A percentile compares a stretch with the other conserved stretches of the same genome.
phyloP scores from a whole-genome alignment of 1,284 basidiomycete genomes.

The Sanghuangporus weigelae region DNA sequence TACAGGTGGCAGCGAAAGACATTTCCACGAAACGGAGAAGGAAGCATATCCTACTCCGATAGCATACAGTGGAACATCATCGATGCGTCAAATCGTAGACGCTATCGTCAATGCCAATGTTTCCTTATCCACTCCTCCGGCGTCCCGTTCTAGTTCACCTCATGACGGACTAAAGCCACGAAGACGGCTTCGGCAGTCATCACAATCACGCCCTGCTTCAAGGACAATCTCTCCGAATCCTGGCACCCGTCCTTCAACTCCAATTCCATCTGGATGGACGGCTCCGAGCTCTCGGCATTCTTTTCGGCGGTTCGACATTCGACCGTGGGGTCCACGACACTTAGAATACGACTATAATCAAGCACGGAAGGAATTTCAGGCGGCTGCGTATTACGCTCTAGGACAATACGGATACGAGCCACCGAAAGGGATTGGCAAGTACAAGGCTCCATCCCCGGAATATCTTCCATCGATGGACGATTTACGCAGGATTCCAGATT shows the following conservation, averaged over 20 bases:
- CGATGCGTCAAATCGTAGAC: conserved; percentile 11
- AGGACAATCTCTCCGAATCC: conserved; percentile 2
- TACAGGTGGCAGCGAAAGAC: not conserved
- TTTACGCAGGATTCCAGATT: conserved; percentile 6
- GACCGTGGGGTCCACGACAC: conserved; percentile 16
- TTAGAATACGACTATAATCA: conserved; percentile 17
- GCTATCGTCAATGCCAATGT: conserved; percentile 11
- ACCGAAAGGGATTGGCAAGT: conserved; percentile 3
- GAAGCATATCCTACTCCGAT: not conserved
- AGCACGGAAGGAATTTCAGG: conserved; percentile 16
- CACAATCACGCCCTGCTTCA: conserved; percentile 7
- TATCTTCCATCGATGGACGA: conserved; percentile 16
- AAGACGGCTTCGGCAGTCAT: conserved; percentile 1
- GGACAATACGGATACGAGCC: conserved; percentile 16
- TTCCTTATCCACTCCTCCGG: conserved; percentile 7
- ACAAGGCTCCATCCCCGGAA: conserved; percentile 3
- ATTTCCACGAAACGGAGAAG: not conserved
- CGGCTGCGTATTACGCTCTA: conserved; percentile 16
- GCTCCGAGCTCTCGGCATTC: conserved; percentile 13
- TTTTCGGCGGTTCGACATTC: conserved; percentile 11
- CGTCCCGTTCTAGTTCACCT: conserved; percentile 5
- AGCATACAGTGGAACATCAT: conserved; percentile 3
- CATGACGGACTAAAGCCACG: not conserved
- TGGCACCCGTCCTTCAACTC: not conserved
- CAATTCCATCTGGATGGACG: conserved; percentile 8